Evolutionary conservation across 352 stramenopile species (phyloP).

Genomic region (Phytophthora litchii): DNA sequence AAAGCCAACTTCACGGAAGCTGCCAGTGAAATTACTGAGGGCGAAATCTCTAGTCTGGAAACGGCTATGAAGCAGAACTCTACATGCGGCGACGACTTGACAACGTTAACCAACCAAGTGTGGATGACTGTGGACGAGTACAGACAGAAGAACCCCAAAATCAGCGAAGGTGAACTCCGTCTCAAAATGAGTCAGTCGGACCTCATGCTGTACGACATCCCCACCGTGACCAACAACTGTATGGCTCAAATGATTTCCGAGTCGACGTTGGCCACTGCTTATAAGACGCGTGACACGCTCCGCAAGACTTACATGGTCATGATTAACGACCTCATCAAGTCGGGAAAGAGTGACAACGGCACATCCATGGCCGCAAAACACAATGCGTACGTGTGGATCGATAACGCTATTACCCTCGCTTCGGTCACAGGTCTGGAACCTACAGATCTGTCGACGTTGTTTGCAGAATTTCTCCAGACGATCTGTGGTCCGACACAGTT

Average conservation of each 20-base stretch:
- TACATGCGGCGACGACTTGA: conserved; percentile 49
- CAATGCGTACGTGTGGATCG: conserved; percentile 35
- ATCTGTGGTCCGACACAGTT: conserved; percentile 60
- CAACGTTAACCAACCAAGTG: conserved; percentile 45
- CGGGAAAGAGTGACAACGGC: conserved; percentile 39
- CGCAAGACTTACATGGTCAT: conserved; percentile 56
- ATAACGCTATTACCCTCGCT: conserved; percentile 43
- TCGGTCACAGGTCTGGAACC: conserved; percentile 47
- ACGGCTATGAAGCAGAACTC: conserved; percentile 41
- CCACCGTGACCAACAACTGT: conserved; percentile 52
- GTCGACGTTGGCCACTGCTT: conserved; percentile 24
- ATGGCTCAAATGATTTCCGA: conserved; percentile 35
- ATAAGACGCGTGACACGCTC: conserved; percentile 48
- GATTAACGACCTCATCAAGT: conserved; percentile 53
- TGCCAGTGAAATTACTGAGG: conserved; percentile 29
- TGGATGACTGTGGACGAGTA: conserved; percentile 41
- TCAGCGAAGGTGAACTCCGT: conserved; percentile 39
- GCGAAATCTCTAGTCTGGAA: conserved; percentile 37
- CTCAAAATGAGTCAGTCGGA: conserved; percentile 47
- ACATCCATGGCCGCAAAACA: conserved; percentile 37
- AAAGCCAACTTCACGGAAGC: conserved; percentile 32
- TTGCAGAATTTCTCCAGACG: conserved; percentile 57
- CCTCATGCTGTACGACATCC: conserved; percentile 52
- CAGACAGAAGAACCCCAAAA: conserved; percentile 33
- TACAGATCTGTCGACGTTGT: conserved; percentile 48